Evolutionary conservation across 305 asterid species (phyloP).

Genomic region (Fraxinus latifolia): DNA sequence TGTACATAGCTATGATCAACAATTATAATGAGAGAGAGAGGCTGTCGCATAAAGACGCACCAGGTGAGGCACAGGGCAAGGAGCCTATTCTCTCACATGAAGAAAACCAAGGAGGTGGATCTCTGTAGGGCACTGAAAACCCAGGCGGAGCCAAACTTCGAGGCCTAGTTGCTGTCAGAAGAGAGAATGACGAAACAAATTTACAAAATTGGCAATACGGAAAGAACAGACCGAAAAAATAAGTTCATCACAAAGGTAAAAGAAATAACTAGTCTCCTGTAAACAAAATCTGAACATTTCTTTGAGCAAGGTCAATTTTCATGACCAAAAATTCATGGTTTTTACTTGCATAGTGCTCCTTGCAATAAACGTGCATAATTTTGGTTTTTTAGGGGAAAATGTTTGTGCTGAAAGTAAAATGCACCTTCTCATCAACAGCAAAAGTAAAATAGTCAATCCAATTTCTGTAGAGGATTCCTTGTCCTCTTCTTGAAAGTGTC

Average conservation of each 20-base stretch:
- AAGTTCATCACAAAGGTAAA: not conserved
- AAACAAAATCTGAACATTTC: not conserved
- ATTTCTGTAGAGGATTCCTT: not conserved
- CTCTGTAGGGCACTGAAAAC: conserved; percentile 58
- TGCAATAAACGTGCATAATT: too few relatives aligned
- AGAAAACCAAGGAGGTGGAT: conserved; percentile 79
- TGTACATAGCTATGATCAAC: not conserved
- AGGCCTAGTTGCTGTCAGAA: conserved; percentile 51
- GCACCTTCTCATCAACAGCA: too few relatives aligned
- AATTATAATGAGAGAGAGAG: not conserved
- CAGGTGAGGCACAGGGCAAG: conserved; percentile 50
- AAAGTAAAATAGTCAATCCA: too few relatives aligned
- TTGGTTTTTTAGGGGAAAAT: not conserved
- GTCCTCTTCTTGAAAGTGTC: not conserved
- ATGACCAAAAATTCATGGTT: too few relatives aligned
- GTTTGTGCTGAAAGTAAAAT: too few relatives aligned
- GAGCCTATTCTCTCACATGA: conserved; percentile 43
- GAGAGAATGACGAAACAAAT: conserved; percentile 8
- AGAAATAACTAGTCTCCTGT: not conserved
- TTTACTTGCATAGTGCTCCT: too few relatives aligned
- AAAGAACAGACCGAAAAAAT: not conserved
- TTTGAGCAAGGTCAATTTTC: too few relatives aligned
- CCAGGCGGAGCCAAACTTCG: conserved; percentile 79
- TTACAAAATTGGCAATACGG: not conserved
- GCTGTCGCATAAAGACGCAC: conserved; percentile 23